Conservation (phyloP, 2,329 filamentous ascomycete genomes). For the Septoria linicola region DNA sequence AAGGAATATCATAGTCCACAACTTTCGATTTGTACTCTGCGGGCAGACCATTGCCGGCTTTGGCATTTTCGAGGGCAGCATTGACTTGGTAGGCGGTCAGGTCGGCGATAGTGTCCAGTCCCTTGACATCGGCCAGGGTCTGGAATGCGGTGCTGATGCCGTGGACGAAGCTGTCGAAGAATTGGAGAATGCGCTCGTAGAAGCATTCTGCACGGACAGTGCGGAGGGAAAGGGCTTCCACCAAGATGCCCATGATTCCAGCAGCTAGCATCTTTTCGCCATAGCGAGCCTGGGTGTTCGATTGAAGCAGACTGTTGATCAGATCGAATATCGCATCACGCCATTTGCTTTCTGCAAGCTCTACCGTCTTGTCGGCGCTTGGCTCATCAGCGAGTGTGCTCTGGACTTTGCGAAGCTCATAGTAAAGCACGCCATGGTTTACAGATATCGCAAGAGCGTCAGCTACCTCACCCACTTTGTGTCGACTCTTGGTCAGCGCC, state of each 20-base stretch:
- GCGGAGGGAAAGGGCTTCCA: constrained; percentile 81
- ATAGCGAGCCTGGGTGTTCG: constrained; percentile 54
- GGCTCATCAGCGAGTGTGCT: constrained; percentile 68
- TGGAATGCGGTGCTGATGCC: constrained; percentile 77
- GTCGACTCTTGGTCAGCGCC: constrained; percentile 75
- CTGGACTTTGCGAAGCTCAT: constrained; percentile 86
- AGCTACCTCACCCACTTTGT: constrained; percentile 76
- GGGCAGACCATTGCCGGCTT: constrained; percentile 69
- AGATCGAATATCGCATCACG: constrained; percentile 86
- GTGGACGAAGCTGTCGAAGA: constrained; percentile 85
- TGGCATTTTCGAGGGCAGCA: constrained; percentile 65
- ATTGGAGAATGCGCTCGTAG: constrained; percentile 78
- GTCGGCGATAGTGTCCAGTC: constrained; percentile 86
- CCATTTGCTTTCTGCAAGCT: constrained; percentile 76
- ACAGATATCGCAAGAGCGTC: constrained; percentile 92
- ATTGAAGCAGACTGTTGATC: constrained; percentile 71
- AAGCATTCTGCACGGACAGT: constrained; percentile 79
- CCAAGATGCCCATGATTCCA: constrained; percentile 83
- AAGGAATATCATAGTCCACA: constrained; percentile 91
- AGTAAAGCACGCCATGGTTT: constrained; percentile 92
- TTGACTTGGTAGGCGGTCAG: constrained; percentile 77
- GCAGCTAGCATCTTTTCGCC: constrained; percentile 83
- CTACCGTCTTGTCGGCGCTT: constrained; percentile 57
- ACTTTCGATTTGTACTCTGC: constrained; percentile 71
- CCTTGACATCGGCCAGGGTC: constrained; percentile 75